Percentiles rank a stretch among this genome's conserved stretches.
Conservation (phyloP, 2,329 filamentous ascomycete genomes). For the Arthroderma sp. region DNA sequence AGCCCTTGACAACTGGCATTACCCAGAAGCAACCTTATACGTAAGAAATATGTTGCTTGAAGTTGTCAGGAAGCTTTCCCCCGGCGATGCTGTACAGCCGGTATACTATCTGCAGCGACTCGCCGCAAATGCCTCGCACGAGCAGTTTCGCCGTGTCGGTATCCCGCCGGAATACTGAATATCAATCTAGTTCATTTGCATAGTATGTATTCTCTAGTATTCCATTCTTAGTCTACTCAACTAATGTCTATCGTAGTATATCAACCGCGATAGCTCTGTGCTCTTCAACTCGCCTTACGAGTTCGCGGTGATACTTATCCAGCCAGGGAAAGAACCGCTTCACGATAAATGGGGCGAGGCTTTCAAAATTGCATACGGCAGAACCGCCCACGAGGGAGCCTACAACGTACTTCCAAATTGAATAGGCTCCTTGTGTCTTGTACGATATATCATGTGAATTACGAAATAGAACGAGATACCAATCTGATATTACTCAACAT, state of each 20-base stretch:
- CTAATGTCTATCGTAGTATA: too few relatives aligned
- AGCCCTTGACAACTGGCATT: background rate
- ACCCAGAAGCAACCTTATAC: background rate
- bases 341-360: background rate
- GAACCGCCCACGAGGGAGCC: background rate
- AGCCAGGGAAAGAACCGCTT: background rate
- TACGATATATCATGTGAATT: too few relatives aligned
- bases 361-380: background rate
- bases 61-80: background rate
- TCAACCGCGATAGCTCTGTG: too few relatives aligned
- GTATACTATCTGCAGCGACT: background rate
- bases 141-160: background rate
- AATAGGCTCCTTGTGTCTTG: too few relatives aligned
- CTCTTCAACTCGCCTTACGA: background rate
- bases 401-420: too few relatives aligned
- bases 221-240: background rate
- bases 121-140: background rate
- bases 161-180: background rate
- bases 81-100: background rate
- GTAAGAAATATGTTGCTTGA: background rate
- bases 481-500: too few relatives aligned
- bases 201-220: background rate
- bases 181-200: background rate
- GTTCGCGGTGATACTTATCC: background rate
- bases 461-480: too few relatives aligned